phyloP scores from a whole-genome alignment of 768 basidiomycete species.

The Rickenella mellea region DNA sequence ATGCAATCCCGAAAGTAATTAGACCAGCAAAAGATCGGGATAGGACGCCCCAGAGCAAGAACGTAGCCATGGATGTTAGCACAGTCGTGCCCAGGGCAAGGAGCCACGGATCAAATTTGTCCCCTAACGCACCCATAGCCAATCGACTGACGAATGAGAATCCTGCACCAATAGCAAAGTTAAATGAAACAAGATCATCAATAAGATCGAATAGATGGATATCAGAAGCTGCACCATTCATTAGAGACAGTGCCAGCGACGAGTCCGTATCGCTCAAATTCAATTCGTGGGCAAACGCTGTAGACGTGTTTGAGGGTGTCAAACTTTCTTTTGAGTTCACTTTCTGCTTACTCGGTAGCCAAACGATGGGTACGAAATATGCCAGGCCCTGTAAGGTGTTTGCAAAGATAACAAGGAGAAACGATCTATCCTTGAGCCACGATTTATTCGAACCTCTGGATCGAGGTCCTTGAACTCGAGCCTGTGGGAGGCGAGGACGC shows the following conservation, averaged over 20 bases:
- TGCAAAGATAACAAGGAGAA: conserved; percentile 16
- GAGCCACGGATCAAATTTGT: conserved; percentile 17
- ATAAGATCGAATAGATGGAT: not conserved
- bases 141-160: conserved; percentile 16
- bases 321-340: not conserved
- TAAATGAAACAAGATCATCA: conserved; percentile 2
- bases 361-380: conserved; percentile 15
- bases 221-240: conserved; percentile 13
- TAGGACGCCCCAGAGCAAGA: conserved; percentile 21
- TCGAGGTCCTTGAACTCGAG: conserved; percentile 11
- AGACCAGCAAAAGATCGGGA: conserved; percentile 17
- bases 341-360: conserved; percentile 16
- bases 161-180: conserved; percentile 3
- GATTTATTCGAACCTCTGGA: conserved; percentile 4
- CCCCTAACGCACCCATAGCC: conserved; percentile 18
- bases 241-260: conserved; percentile 15
- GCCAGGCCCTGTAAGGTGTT: conserved; percentile 18
- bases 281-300: conserved; percentile 19
- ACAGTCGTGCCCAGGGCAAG: conserved; percentile 14
- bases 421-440: conserved; percentile 13
- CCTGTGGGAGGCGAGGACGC: conserved; percentile 15
- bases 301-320: not conserved
- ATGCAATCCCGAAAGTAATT: conserved; percentile 16
- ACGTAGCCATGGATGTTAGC: conserved; percentile 15
- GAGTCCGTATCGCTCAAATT: conserved; percentile 12